Conservation (phyloP, 2,329 filamentous ascomycete genomes). For the Elsinoe arachidis region DNA sequence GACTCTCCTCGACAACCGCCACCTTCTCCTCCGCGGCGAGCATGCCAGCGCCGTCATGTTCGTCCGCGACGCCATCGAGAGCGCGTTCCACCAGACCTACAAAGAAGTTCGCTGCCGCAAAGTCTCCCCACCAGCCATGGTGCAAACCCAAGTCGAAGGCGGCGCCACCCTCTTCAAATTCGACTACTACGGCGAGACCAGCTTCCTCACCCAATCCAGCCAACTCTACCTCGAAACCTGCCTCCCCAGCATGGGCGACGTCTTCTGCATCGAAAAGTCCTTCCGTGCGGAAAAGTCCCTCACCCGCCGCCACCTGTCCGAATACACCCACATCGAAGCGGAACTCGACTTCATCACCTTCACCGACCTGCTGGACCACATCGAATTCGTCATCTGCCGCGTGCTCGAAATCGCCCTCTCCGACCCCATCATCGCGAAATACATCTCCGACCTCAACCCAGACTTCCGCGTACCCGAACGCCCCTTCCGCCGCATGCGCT, state of each 20-base stretch:
- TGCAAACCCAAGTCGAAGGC: constrained; percentile 92
- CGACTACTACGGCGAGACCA: constrained; percentile 78
- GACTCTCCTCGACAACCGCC: constrained; percentile 70
- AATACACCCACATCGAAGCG: constrained; percentile 95
- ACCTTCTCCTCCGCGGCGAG: constrained; percentile 78
- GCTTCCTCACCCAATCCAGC: constrained; percentile 92
- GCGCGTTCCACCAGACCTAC: constrained; percentile 71
- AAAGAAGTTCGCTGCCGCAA: constrained; percentile 69
- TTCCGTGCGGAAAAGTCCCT: constrained; percentile 97
- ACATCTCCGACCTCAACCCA: constrained; percentile 84
- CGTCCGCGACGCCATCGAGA: constrained; percentile 71
- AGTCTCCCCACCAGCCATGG: constrained; percentile 80
- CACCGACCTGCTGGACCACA: constrained; percentile 73
- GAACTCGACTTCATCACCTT: constrained; percentile 96
- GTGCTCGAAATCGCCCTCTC: constrained; percentile 71
- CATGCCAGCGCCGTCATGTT: constrained; percentile 78
- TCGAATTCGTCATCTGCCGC: constrained; percentile 79
- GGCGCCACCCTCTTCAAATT: constrained; percentile 85
- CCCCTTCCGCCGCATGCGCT: constrained; percentile 92
- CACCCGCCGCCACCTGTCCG: constrained; percentile 85
- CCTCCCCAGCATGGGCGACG: constrained; percentile 80
- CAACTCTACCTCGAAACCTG: constrained; percentile 97
- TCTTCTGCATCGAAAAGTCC: constrained; percentile 97
- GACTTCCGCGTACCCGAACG: constrained; percentile 71
- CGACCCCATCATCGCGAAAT: constrained; percentile 61